Percentiles rank a stretch among this genome's conserved stretches.
phyloP scores from a whole-genome alignment of 805 yeast species.

The Yueomyces sp. region DNA sequence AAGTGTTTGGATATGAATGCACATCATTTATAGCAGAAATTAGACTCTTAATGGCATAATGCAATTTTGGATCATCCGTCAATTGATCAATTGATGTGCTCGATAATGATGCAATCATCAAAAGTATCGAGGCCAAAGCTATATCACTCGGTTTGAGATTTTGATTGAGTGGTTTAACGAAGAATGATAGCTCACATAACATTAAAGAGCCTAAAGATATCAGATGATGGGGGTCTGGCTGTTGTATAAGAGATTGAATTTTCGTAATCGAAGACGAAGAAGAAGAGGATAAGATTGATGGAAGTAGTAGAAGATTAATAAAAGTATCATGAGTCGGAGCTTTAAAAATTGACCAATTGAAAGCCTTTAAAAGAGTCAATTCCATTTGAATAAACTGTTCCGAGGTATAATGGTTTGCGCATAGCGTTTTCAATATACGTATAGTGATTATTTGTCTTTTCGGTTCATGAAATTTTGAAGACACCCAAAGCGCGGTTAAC shows the following conservation, averaged over 20 bases:
- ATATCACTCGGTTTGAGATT: not conserved
- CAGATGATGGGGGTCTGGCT: not conserved
- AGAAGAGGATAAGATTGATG: too few species aligned
- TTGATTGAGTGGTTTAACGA: not conserved
- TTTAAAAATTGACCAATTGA: slow-evolving; percentile 47
- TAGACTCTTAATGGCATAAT: not conserved
- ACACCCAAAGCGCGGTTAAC: slow-evolving; percentile 83
- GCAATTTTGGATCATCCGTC: not conserved
- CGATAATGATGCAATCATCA: not conserved
- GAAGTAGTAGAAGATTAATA: slow-evolving; percentile 38
- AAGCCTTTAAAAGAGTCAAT: slow-evolving; percentile 44
- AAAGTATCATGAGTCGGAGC: slow-evolving; percentile 42
- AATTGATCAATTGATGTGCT: not conserved
- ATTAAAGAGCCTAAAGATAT: not conserved
- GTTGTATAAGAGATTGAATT: too few species aligned
- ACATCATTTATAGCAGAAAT: not conserved
- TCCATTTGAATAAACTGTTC: slow-evolving; percentile 53
- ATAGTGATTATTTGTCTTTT: slow-evolving; percentile 51
- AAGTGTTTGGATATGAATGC: not conserved
- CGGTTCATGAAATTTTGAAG: slow-evolving; percentile 61
- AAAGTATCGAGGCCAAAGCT: not conserved
- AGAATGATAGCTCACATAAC: not conserved
- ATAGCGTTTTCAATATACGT: slow-evolving; percentile 37
- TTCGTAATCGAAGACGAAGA: too few species aligned
- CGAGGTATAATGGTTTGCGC: slow-evolving; percentile 43